phyloP scores from a whole-genome alignment of 371 early-diverging fungal genomes.

The Entomophthora muscae region DNA sequence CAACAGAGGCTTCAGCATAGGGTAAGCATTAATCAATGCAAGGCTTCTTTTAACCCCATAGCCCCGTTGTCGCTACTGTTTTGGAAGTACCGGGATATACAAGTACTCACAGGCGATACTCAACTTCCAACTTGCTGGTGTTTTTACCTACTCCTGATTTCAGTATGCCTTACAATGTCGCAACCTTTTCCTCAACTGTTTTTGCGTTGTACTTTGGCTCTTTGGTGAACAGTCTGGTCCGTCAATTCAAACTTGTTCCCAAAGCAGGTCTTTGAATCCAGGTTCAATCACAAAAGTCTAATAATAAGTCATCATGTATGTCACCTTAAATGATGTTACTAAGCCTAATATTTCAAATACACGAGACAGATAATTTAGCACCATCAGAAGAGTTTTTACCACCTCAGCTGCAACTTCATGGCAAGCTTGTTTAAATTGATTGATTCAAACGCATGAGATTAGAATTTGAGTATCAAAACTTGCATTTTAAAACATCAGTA shows the following conservation, averaged over 20 bases:
- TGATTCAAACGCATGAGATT: too few relatives aligned
- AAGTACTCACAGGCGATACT: constrained; percentile 19
- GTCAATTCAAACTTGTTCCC: constrained; percentile 13
- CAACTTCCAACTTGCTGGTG: constrained; percentile 67
- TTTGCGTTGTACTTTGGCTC: constrained; percentile 90
- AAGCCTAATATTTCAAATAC: too few relatives aligned
- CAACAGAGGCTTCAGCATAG: constrained; percentile 86
- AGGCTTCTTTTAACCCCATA: background rate
- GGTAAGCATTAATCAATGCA: background rate
- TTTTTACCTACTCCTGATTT: constrained; percentile 91
- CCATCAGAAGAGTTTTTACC: too few relatives aligned
- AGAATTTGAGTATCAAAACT: too few relatives aligned
- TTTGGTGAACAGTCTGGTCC: constrained; percentile 65
- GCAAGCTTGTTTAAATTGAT: too few relatives aligned
- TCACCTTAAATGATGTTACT: too few relatives aligned
- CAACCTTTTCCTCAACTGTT: constrained; percentile 87
- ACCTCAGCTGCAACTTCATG: too few relatives aligned
- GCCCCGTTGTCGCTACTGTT: constrained; percentile 1
- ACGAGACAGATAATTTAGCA: too few relatives aligned
- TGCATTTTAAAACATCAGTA: too few relatives aligned
- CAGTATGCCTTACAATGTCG: constrained; percentile 96
- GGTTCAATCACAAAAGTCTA: too few relatives aligned
- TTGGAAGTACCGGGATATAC: background rate
- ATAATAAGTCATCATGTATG: too few relatives aligned
- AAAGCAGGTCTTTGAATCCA: too few relatives aligned